Evolutionary conservation across 2,329 filamentous ascomycete genomes (phyloP).

Genomic region (Lecanicillium sp.): DNA sequence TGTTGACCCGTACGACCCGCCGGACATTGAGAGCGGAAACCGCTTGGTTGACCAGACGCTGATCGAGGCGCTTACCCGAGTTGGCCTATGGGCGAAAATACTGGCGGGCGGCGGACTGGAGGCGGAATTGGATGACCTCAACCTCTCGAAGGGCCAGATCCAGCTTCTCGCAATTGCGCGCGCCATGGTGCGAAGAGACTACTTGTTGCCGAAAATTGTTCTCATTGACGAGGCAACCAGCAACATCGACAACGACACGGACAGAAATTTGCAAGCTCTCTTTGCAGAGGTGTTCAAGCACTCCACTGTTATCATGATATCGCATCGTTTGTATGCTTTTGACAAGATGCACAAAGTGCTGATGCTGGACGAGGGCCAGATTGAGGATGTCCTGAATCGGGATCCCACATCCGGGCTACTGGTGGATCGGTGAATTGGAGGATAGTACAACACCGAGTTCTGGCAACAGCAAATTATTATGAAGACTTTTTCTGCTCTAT

Average conservation of each 20-base stretch:
- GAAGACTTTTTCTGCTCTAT: too few species aligned
- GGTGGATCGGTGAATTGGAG: too few species aligned
- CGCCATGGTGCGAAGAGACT: conserved; percentile 15
- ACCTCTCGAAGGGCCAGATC: conserved; percentile 9
- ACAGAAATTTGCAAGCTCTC: neutral
- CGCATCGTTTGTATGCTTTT: neutral
- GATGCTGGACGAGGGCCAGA: too few species aligned
- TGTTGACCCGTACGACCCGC: conserved; percentile 9
- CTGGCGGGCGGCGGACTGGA: conserved; percentile 12
- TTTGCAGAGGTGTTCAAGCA: neutral
- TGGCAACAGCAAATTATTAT: too few species aligned
- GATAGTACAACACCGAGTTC: too few species aligned
- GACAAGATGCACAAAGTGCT: too few species aligned
- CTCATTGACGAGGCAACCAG: conserved; percentile 5
- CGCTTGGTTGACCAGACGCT: conserved; percentile 4
- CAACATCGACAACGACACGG: neutral
- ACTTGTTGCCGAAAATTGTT: neutral
- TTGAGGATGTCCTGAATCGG: too few species aligned
- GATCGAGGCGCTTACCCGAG: conserved; percentile 8
- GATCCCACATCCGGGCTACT: too few species aligned
- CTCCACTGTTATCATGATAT: neutral
- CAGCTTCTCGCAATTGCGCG: conserved; percentile 12
- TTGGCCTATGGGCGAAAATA: conserved; percentile 7
- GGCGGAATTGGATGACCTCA: neutral
- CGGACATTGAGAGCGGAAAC: neutral